These are phyloP conservation scores for Quillaja saponaria DNA, from an alignment of 306 rosid genomes.

Conservation along the genomic window DNA sequence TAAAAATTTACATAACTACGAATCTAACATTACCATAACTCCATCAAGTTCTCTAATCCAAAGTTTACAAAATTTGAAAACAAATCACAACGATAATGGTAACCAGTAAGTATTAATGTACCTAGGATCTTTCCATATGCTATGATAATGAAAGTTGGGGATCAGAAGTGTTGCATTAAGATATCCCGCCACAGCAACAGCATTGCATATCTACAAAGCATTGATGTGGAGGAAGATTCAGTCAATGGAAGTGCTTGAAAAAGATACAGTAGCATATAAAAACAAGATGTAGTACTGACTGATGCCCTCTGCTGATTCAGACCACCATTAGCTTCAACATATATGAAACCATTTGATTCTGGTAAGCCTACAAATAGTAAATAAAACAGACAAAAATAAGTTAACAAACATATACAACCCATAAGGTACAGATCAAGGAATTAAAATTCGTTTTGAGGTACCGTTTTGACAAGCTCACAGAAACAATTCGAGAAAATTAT, in stretches of 20 bases:
- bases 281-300: slow-evolving; percentile 48
- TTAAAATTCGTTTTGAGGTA: too few relatives aligned
- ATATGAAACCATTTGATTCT: slow-evolving; percentile 90
- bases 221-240: slow-evolving; percentile 25
- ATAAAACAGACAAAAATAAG: slow-evolving; percentile 2
- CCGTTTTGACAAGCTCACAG: too few relatives aligned
- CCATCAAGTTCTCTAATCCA: background rate
- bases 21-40: too few relatives aligned
- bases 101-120: slow-evolving; percentile 32
- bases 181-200: slow-evolving; percentile 97
- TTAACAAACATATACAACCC: slow-evolving; percentile 2
- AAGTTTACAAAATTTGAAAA: slow-evolving; percentile 7
- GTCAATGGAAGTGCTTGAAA: slow-evolving; percentile 28
- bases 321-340: slow-evolving; percentile 97
- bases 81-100: slow-evolving; percentile 13
- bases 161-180: slow-evolving; percentile 95
- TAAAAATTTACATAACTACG: background rate
- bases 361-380: slow-evolving; percentile 54
- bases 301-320: slow-evolving; percentile 96
- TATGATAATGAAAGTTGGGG: slow-evolving; percentile 94
- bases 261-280: background rate
- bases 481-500: too few relatives aligned
- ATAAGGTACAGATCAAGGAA: too few relatives aligned
- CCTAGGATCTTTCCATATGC: slow-evolving; percentile 99
- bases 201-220: slow-evolving; percentile 82